Evolutionary conservation across 75 land plant species (phyloP).

Genomic region (Selaginella moellendorffii): DNA sequence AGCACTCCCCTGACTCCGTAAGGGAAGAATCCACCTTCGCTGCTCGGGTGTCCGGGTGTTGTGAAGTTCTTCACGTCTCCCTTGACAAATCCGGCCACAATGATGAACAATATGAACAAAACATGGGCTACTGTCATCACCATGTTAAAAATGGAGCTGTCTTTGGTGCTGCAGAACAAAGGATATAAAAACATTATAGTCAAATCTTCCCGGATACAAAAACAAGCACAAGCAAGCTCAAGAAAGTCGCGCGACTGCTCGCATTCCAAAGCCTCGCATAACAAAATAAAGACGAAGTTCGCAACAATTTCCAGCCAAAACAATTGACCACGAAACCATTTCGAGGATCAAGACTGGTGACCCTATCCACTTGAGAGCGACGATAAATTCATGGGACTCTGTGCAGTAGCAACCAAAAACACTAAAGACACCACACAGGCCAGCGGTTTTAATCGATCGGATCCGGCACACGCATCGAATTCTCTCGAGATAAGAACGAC

Average conservation of each 20-base stretch:
- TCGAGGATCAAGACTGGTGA: background rate
- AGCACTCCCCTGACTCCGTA: conserved; percentile 45
- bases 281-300: background rate
- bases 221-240: background rate
- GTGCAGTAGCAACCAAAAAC: no score
- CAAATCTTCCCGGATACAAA: background rate
- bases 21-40: conserved; percentile 43
- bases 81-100: conserved; percentile 53
- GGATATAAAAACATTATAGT: background rate
- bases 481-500: no score
- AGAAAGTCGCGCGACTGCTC: background rate
- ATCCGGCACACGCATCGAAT: no score
- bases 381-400: no score
- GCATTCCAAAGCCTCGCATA: background rate
- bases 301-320: background rate
- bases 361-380: background rate
- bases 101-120: conserved; percentile 55
- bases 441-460: no score
- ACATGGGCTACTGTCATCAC: conserved; percentile 54
- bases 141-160: conserved; percentile 69
- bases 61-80: conserved; percentile 49
- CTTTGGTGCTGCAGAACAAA: conserved; percentile 47
- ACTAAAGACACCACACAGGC: no score
- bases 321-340: background rate
- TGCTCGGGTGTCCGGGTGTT: conserved; percentile 19